A percentile compares a stretch with the other conserved stretches of the same genome.
Evolutionary conservation across 129 eudicot genomes (phyloP).

Genomic region (Pittosporum tobira): DNA sequence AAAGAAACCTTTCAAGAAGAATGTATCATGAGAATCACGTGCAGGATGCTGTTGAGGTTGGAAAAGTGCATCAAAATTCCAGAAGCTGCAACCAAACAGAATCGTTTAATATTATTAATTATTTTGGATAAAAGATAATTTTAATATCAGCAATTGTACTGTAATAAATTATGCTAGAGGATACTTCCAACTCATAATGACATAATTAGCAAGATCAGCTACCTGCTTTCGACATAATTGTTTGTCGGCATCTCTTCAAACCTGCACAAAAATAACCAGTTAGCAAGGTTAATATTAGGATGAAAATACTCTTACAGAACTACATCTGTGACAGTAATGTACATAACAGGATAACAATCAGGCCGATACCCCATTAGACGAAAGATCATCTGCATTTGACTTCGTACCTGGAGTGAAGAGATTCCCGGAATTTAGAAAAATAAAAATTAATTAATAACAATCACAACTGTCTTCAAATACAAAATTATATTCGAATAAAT

Average conservation of each 20-base stretch:
- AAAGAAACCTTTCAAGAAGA: conserved; percentile 68
- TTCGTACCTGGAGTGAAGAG: conserved; percentile 47
- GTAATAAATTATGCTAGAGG: not conserved
- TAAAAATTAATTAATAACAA: not conserved
- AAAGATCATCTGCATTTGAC: conserved; percentile 78
- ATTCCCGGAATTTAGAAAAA: not conserved
- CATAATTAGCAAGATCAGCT: conserved; percentile 6
- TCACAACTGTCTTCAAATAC: not conserved
- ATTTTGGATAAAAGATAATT: too few relatives aligned
- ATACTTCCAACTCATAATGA: not conserved
- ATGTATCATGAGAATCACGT: conserved; percentile 98
- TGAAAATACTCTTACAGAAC: conserved; percentile 6
- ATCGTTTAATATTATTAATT: too few relatives aligned
- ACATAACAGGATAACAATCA: not conserved
- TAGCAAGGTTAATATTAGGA: conserved; percentile 1
- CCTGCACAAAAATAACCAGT: conserved; percentile 33
- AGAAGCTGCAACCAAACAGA: conserved; percentile 46
- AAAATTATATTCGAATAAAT: too few relatives aligned
- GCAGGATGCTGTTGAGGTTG: conserved; percentile 99
- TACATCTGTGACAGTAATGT: not conserved
- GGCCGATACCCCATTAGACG: conserved; percentile 91
- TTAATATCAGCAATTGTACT: too few relatives aligned
- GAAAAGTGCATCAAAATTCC: conserved; percentile 98
- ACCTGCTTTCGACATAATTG: conserved; percentile 98
- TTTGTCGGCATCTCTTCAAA: conserved; percentile 99